These are phyloP conservation scores for Musa balbisiana DNA, from an alignment of 202 grass and related monocot genomes.

Conservation along the genomic window DNA sequence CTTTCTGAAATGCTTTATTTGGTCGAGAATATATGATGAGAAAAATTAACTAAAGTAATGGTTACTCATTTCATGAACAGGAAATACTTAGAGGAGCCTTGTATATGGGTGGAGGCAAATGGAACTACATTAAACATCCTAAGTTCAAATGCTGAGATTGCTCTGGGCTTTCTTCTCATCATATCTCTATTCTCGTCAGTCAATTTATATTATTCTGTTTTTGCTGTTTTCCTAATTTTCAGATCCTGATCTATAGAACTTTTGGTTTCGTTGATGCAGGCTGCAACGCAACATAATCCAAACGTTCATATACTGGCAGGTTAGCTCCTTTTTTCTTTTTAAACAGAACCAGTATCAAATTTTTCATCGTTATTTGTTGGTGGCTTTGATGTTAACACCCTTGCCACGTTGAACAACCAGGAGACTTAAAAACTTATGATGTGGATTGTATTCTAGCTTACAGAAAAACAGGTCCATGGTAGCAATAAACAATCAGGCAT, in stretches of 20 bases:
- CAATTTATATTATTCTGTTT: constrained; percentile 25
- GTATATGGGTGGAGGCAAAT: constrained; percentile 73
- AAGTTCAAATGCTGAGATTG: constrained; percentile 78
- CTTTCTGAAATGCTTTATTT: not conserved
- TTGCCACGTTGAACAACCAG: not conserved
- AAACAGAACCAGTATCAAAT: not conserved
- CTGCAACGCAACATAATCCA: constrained; percentile 73
- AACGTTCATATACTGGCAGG: constrained; percentile 99
- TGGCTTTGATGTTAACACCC: not conserved
- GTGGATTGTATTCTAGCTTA: too few species aligned
- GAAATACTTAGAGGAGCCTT: constrained; percentile 76
- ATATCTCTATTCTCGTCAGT: constrained; percentile 86
- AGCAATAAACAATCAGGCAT: too few species aligned
- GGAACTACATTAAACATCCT: constrained; percentile 50
- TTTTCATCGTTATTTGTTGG: not conserved
- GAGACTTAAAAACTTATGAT: not conserved
- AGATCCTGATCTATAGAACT: not conserved
- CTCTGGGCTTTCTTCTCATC: constrained; percentile 74
- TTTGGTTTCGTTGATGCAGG: constrained; percentile 49
- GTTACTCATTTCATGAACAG: constrained; percentile 40
- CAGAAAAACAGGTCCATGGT: too few species aligned
- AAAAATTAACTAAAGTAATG: constrained; percentile 10
- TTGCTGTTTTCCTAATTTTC: constrained; percentile 11
- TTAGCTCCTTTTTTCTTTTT: constrained; percentile 35
- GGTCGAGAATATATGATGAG: not conserved